These are phyloP conservation scores for Rhizopus arrhizus DNA, from an alignment of 371 early-diverging fungal genomes.

Conservation along the genomic window DNA sequence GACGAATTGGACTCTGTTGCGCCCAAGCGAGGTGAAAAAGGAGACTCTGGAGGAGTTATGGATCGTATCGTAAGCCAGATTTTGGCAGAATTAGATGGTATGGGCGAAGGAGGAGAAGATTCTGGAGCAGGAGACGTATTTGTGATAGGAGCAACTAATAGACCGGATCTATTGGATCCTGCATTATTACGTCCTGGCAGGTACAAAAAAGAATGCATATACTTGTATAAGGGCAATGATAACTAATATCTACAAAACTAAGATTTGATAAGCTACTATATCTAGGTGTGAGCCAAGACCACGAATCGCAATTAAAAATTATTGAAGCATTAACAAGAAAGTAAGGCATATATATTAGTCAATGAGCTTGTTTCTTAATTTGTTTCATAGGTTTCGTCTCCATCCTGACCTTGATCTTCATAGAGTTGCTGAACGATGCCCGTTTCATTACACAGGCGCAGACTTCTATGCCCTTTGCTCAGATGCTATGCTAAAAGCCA, in stretches of 20 bases:
- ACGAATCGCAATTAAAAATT: slow-evolving; percentile 85
- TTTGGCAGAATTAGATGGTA: slow-evolving; percentile 94
- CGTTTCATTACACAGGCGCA: slow-evolving; percentile 94
- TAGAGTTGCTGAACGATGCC: slow-evolving; percentile 80
- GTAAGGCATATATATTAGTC: slow-evolving; percentile 38
- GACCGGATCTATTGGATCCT: slow-evolving; percentile 87
- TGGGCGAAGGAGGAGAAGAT: slow-evolving; percentile 62
- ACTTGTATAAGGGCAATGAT: neutral
- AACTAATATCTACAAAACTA: neutral
- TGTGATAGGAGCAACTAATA: slow-evolving; percentile 99
- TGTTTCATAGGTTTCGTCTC: slow-evolving; percentile 69
- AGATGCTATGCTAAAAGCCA: slow-evolving; percentile 95
- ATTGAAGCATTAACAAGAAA: slow-evolving; percentile 93
- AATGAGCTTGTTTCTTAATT: neutral
- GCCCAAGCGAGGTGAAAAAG: slow-evolving; percentile 95
- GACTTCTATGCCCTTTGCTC: slow-evolving; percentile 98
- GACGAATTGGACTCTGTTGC: slow-evolving; percentile 99
- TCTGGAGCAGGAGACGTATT: slow-evolving; percentile 87
- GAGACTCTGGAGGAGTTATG: slow-evolving; percentile 98
- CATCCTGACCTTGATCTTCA: slow-evolving; percentile 75
- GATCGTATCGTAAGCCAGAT: slow-evolving; percentile 96
- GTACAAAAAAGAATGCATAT: slow-evolving; percentile 17
- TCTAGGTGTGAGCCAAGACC: slow-evolving; percentile 87
- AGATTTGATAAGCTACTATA: slow-evolving; percentile 96
- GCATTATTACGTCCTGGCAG: slow-evolving; percentile 67